Evolutionary conservation across 768 basidiomycete species (phyloP).

Genomic region (Lactarius psammicola): DNA sequence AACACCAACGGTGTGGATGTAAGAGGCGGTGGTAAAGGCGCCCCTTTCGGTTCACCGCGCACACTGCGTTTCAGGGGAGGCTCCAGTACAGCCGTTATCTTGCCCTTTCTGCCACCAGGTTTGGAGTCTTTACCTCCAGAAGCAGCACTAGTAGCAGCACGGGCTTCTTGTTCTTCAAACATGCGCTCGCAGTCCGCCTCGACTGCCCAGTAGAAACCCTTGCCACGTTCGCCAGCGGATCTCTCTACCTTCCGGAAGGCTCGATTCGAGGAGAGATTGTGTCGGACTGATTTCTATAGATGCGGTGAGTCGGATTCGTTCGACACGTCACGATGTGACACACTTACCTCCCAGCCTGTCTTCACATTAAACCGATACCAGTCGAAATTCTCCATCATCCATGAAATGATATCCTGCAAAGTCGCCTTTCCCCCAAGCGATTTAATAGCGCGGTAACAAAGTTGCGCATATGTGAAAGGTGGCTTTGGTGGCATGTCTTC

Average conservation of each 20-base stretch:
- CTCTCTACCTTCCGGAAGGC: conserved; percentile 91
- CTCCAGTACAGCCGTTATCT: conserved; percentile 47
- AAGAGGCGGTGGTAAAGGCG: conserved; percentile 63
- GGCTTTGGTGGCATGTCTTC: conserved; percentile 88
- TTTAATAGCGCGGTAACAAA: conserved; percentile 88
- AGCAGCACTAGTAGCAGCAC: conserved; percentile 35
- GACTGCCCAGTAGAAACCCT: conserved; percentile 92
- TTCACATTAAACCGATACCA: conserved; percentile 87
- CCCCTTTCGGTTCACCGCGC: conserved; percentile 58
- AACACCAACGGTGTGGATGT: conserved; percentile 61
- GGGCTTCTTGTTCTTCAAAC: conserved; percentile 67
- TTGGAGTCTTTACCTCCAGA: conserved; percentile 42
- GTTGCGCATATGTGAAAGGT: conserved; percentile 83
- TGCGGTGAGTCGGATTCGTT: conserved; percentile 1
- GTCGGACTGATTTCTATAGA: conserved; percentile 78
- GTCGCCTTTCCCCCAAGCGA: conserved; percentile 83
- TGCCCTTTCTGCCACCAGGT: conserved; percentile 58
- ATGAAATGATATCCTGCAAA: conserved; percentile 85
- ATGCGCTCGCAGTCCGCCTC: conserved; percentile 69
- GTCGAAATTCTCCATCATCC: conserved; percentile 86
- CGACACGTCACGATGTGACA: conserved; percentile 11
- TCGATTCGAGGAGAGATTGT: conserved; percentile 89
- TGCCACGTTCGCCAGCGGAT: conserved; percentile 80
- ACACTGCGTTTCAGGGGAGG: conserved; percentile 69
- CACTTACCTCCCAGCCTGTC: conserved; percentile 83